These are phyloP conservation scores for Colletotrichum sojae DNA, from an alignment of 2,329 filamentous ascomycete genomes.

Conservation along the genomic window DNA sequence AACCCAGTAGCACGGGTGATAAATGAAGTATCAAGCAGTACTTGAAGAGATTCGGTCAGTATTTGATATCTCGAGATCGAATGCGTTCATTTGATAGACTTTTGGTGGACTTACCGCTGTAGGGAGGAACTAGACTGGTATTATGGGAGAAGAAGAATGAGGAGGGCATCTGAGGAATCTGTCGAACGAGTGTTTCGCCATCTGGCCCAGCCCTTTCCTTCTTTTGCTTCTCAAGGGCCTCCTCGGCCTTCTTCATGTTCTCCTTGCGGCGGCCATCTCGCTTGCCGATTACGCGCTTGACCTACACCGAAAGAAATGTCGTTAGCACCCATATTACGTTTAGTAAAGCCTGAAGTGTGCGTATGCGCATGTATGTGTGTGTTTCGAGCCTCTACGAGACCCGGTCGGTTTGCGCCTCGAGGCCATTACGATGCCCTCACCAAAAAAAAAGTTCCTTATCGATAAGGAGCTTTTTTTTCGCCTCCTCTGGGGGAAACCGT, in stretches of 20 bases:
- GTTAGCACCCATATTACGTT: constrained; percentile 10
- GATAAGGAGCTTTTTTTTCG: constrained; percentile 27
- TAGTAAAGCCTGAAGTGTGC: neutral
- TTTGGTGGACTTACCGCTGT: constrained; percentile 56
- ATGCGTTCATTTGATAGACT: neutral
- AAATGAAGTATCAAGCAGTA: constrained; percentile 79
- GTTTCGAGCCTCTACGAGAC: neutral
- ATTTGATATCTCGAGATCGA: neutral
- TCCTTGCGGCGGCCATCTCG: constrained; percentile 86
- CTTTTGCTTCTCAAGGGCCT: constrained; percentile 68
- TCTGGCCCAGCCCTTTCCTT: constrained; percentile 66
- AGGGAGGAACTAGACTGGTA: constrained; percentile 86
- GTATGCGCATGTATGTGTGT: neutral
- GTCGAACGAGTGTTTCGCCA: constrained; percentile 66
- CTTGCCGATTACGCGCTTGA: constrained; percentile 87
- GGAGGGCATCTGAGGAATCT: constrained; percentile 79
- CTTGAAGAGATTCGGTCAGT: constrained; percentile 42
- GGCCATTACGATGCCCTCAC: neutral
- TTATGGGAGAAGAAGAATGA: constrained; percentile 93
- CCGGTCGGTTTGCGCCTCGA: no score
- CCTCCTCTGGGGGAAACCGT: constrained; percentile 31
- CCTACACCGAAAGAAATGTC: constrained; percentile 52
- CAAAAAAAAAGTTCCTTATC: constrained; percentile 23
- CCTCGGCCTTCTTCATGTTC: constrained; percentile 78
- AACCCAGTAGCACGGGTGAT: constrained; percentile 77